Evolutionary conservation across 1,284 basidiomycete genomes (phyloP).

Genomic region (Malassezia japonica): DNA sequence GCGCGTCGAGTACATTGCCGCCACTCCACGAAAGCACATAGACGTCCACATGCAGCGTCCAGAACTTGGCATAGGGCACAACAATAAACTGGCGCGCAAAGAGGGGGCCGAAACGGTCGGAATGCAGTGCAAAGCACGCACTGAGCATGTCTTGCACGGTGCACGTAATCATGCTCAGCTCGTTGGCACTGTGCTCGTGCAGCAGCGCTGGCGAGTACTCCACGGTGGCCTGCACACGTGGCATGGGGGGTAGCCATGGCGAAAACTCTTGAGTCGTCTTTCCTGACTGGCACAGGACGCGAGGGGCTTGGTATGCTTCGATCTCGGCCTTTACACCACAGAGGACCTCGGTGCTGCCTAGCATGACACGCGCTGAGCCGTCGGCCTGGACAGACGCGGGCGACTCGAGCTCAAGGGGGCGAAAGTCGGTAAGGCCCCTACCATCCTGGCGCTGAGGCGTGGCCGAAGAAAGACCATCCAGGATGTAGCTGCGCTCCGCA

Average conservation of each 20-base stretch:
- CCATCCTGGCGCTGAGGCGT: slow-evolving; percentile 34
- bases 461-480: slow-evolving; percentile 27
- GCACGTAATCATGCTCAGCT: slow-evolving; percentile 9
- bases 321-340: slow-evolving; percentile 38
- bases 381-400: slow-evolving; percentile 27
- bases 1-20: slow-evolving; percentile 37
- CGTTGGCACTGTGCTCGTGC: slow-evolving; percentile 9
- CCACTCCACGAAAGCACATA: slow-evolving; percentile 34
- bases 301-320: slow-evolving; percentile 1
- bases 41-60: slow-evolving; percentile 37
- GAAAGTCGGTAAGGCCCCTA: slow-evolving; percentile 25
- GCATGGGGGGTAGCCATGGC: slow-evolving; percentile 10
- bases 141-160: slow-evolving; percentile 10
- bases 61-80: slow-evolving; percentile 33
- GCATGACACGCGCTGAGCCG: slow-evolving; percentile 29
- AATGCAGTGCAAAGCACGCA: slow-evolving; percentile 6
- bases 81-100: slow-evolving; percentile 28
- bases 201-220: slow-evolving; percentile 15
- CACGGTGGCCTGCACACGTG: slow-evolving; percentile 6
- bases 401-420: slow-evolving; percentile 27
- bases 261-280: not conserved
- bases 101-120: slow-evolving; percentile 16
- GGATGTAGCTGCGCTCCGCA: slow-evolving; percentile 34
- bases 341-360: slow-evolving; percentile 35
- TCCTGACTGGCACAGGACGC: not conserved